Conservation (phyloP, 2,329 filamentous ascomycete genomes). For the Stylonectria norvegica region DNA sequence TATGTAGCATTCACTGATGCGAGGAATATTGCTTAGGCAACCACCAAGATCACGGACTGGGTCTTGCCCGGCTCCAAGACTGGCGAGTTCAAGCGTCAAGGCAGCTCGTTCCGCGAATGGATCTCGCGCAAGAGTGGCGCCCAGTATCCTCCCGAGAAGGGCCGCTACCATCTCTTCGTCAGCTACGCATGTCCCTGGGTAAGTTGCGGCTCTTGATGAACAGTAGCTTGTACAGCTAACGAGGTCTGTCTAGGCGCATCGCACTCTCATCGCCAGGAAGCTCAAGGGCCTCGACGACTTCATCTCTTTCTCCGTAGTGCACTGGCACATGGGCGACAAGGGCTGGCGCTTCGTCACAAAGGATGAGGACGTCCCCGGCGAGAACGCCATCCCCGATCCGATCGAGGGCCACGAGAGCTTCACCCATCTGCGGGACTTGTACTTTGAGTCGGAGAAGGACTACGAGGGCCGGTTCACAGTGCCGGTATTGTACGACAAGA, state of each 20-base stretch:
- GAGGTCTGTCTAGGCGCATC: too few species aligned
- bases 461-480: constrained; percentile 84
- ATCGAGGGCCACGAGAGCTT: constrained; percentile 67
- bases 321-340: constrained; percentile 76
- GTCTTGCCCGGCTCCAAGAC: constrained; percentile 71
- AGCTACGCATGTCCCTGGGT: constrained; percentile 95
- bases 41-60: constrained; percentile 70
- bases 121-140: constrained; percentile 71
- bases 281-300: constrained; percentile 90
- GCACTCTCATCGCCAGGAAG: constrained; percentile 80
- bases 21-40: constrained; percentile 15
- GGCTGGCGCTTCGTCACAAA: constrained; percentile 79
- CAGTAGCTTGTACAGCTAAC: too few species aligned
- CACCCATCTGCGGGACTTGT: constrained; percentile 70
- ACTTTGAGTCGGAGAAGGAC: constrained; percentile 69
- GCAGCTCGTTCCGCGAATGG: constrained; percentile 75
- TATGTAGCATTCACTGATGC: constrained; percentile 8
- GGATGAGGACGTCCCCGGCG: constrained; percentile 55
- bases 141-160: constrained; percentile 80
- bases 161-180: constrained; percentile 90
- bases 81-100: constrained; percentile 90
- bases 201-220: too few species aligned
- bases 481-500: constrained; percentile 79
- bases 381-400: constrained; percentile 64
- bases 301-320: constrained; percentile 75